Evolutionary conservation across 257 asterid genomes (phyloP).

Genomic region (Primulina tabacum): DNA sequence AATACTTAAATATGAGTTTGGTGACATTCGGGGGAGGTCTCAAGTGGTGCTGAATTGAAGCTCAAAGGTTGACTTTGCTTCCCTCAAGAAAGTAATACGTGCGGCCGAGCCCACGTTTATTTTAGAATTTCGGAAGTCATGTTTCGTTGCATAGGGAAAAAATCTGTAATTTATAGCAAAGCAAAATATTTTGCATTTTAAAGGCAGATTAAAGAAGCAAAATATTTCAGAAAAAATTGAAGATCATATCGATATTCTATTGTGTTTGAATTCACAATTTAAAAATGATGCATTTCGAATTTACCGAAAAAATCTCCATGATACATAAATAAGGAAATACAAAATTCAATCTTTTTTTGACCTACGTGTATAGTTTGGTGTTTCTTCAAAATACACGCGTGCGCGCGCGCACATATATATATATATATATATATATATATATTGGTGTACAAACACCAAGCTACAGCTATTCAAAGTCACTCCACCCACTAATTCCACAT

Average conservation of each 20-base stretch:
- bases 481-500: neutral
- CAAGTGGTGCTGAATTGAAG: constrained; percentile 47
- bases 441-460: neutral
- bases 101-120: neutral
- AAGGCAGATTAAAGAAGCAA: too few relatives aligned
- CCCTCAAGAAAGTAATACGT: neutral
- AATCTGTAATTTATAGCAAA: too few relatives aligned
- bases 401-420: neutral
- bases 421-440: neutral
- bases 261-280: too few relatives aligned
- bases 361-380: neutral
- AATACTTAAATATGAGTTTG: constrained; percentile 37
- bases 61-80: constrained; percentile 53
- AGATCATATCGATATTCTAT: too few relatives aligned
- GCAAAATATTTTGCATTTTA: too few relatives aligned
- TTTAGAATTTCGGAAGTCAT: neutral
- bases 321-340: too few relatives aligned
- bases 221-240: too few relatives aligned
- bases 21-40: constrained; percentile 59
- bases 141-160: too few relatives aligned
- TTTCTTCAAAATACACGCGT: too few relatives aligned
- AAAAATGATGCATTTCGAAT: too few relatives aligned
- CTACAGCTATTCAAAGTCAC: neutral
- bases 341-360: too few relatives aligned
- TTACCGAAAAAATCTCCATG: too few relatives aligned